Percentiles rank a stretch among this genome's conserved stretches.
These are phyloP conservation scores for Lentinus tigrinus DNA, from an alignment of 768 basidiomycete species.

Conservation along the genomic window DNA sequence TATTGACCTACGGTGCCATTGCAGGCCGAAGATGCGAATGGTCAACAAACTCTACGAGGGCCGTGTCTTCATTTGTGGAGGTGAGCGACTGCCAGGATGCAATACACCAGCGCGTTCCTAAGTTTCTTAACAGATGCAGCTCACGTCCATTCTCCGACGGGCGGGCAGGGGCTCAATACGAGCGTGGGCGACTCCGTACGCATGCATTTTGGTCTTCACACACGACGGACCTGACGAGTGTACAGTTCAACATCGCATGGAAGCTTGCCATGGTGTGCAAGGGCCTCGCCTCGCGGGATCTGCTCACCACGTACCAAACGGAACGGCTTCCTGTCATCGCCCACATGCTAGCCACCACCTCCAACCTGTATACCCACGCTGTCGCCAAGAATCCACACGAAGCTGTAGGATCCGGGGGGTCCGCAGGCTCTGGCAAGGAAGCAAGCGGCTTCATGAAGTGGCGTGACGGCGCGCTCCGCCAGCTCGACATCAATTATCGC, in stretches of 20 bases:
- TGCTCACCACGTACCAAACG: constrained; percentile 27
- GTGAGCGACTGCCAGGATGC: constrained; percentile 26
- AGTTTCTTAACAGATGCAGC: constrained; percentile 44
- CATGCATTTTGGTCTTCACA: too few relatives aligned
- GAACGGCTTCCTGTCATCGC: constrained; percentile 32
- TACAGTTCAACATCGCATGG: constrained; percentile 31
- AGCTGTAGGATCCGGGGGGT: not conserved
- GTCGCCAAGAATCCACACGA: not conserved
- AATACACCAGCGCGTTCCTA: too few relatives aligned
- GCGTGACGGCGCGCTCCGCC: constrained; percentile 27
- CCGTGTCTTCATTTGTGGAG: constrained; percentile 47
- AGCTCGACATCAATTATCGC: constrained; percentile 55
- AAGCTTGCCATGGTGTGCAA: constrained; percentile 31
- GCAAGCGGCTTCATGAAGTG: constrained; percentile 22
- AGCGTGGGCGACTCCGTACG: constrained; percentile 27
- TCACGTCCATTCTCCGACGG: constrained; percentile 45
- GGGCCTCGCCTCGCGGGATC: constrained; percentile 21
- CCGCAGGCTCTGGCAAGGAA: not conserved
- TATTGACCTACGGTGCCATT: not conserved
- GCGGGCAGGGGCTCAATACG: constrained; percentile 38
- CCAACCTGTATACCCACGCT: constrained; percentile 9
- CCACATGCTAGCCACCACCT: constrained; percentile 28
- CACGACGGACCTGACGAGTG: not conserved
- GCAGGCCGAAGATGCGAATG: constrained; percentile 49
- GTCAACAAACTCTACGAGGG: constrained; percentile 40